These are phyloP conservation scores for Corymbia maculata DNA, from an alignment of 345 rosid genomes.

Conservation along the genomic window DNA sequence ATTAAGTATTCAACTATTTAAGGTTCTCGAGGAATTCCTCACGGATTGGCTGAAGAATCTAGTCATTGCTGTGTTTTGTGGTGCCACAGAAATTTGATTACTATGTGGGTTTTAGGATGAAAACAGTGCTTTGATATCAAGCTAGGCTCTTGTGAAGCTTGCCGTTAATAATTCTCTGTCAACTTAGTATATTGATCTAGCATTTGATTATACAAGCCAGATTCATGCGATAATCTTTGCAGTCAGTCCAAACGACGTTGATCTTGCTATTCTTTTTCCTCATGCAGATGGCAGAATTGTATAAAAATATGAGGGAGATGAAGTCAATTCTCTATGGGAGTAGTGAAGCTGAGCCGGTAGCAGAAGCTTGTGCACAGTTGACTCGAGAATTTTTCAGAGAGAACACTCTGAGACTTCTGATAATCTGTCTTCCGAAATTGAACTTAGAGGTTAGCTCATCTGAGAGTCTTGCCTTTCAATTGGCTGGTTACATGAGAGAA, in stretches of 20 bases:
- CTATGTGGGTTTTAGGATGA: not conserved
- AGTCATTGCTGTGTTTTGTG: not conserved
- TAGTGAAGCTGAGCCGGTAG: conserved; percentile 41
- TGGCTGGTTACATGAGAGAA: not conserved
- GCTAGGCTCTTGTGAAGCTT: not conserved
- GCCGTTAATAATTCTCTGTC: not conserved
- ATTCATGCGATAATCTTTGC: not conserved
- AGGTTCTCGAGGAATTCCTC: not conserved
- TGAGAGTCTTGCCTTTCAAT: not conserved
- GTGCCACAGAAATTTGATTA: not conserved
- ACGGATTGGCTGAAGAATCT: not conserved
- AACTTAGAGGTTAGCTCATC: conserved; percentile 29
- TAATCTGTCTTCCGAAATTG: conserved; percentile 38
- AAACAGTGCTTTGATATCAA: not conserved
- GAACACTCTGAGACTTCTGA: conserved; percentile 36
- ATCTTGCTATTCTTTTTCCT: not conserved
- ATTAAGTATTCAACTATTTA: not conserved
- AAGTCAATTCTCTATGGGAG: conserved; percentile 44
- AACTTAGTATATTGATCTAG: not conserved
- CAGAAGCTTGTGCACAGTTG: conserved; percentile 39
- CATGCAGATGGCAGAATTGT: conserved; percentile 38
- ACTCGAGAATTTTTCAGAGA: conserved; percentile 53
- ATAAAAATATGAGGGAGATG: conserved; percentile 31
- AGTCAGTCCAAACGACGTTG: not conserved
- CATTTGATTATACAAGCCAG: not conserved